These are phyloP conservation scores for Paradendryphiella salina DNA, from an alignment of 2,329 filamentous ascomycete genomes.

Conservation along the genomic window DNA sequence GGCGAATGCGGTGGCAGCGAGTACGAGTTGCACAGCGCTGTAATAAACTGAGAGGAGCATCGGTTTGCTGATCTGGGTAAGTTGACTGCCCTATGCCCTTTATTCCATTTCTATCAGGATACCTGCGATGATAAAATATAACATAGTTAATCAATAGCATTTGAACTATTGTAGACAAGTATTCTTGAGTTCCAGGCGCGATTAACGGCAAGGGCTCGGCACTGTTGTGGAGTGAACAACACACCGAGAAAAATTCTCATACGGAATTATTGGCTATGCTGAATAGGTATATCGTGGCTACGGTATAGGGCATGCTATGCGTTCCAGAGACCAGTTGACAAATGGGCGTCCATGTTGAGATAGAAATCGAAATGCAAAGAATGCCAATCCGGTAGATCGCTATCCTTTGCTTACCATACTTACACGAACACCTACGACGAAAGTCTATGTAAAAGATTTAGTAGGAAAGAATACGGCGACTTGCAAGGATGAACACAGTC, in stretches of 20 bases:
- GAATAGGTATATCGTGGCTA: conserved; percentile 17
- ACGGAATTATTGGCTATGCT: conserved; percentile 31
- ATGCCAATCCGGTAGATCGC: background rate
- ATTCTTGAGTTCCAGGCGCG: conserved; percentile 45
- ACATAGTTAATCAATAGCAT: background rate
- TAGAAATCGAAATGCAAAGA: too few relatives aligned
- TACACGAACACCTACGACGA: too few relatives aligned
- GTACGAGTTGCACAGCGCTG: conserved; percentile 43
- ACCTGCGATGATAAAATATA: too few relatives aligned
- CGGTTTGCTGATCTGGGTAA: conserved; percentile 52
- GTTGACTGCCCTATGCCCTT: background rate
- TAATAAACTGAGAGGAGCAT: conserved; percentile 42
- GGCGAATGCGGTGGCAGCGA: conserved; percentile 51
- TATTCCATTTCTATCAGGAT: too few relatives aligned
- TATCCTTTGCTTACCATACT: background rate
- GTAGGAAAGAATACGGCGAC: background rate
- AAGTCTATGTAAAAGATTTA: too few relatives aligned
- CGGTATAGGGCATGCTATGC: background rate
- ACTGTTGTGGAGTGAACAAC: conserved; percentile 38
- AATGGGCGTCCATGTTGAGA: background rate
- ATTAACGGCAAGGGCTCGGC: conserved; percentile 44
- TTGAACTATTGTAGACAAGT: conserved; percentile 39
- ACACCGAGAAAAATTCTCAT: conserved; percentile 41
- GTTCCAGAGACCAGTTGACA: background rate
- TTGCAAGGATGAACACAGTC: background rate